Percentiles rank a stretch among this genome's conserved stretches.
Conservation (phyloP, 176 grass and related monocot genomes). For the Avena sativa region DNA sequence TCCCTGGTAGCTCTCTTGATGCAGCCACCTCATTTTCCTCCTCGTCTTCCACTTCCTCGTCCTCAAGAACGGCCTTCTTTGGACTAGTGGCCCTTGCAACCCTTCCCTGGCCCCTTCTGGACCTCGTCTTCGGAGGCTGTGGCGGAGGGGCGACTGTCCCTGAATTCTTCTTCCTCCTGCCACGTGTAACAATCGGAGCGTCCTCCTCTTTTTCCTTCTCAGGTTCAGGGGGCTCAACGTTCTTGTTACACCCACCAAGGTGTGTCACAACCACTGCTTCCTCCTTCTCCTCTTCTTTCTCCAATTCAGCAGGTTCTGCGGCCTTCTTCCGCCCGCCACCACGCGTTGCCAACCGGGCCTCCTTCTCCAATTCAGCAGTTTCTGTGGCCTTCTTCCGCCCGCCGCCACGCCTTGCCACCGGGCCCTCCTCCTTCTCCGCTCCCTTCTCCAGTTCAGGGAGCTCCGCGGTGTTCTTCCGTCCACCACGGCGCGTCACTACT, state of each 20-base stretch:
- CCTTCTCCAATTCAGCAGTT: not conserved
- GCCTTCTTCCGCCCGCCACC: conserved; percentile 33
- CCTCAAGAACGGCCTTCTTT: conserved; percentile 14
- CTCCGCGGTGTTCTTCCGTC: not conserved
- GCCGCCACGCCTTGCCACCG: not conserved
- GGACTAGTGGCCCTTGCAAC: conserved; percentile 11
- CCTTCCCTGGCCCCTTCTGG: conserved; percentile 21
- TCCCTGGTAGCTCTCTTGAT: not conserved
- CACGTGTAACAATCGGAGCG: not conserved
- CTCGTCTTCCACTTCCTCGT: not conserved
- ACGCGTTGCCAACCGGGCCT: not conserved
- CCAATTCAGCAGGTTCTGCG: not conserved
- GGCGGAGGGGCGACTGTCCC: conserved; percentile 9
- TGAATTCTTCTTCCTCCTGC: conserved; percentile 1
- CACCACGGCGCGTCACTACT: not conserved
- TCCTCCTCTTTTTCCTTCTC: conserved; percentile 19
- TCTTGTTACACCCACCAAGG: not conserved
- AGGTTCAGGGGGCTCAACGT: not conserved
- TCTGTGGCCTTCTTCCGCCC: not conserved
- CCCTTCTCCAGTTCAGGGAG: not conserved
- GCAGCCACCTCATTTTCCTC: conserved; percentile 27
- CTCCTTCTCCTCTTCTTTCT: conserved; percentile 8
- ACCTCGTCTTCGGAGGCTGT: conserved; percentile 23
- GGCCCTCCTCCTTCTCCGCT: not conserved
- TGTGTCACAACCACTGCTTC: not conserved